Evolutionary conservation across 2,329 filamentous ascomycete species (phyloP).

Genomic region (Polychaeton citri): DNA sequence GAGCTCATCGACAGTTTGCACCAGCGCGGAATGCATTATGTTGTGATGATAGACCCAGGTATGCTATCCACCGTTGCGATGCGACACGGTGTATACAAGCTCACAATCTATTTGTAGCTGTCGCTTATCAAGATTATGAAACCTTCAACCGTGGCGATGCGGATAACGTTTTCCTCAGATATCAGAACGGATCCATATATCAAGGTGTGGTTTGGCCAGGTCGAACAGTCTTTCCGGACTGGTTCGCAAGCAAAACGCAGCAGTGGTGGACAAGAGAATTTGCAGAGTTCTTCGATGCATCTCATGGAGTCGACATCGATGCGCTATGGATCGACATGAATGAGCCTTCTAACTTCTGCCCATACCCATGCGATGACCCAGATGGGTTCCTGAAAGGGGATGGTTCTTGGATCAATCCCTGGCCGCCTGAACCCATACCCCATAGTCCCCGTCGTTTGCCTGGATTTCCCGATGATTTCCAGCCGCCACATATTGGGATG

Average conservation of each 20-base stretch:
- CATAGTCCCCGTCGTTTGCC: constrained; percentile 50
- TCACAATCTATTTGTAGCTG: no score
- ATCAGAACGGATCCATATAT: constrained; percentile 41
- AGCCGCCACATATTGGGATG: constrained; percentile 34
- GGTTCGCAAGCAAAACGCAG: constrained; percentile 54
- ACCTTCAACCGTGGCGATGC: constrained; percentile 51
- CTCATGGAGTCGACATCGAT: constrained; percentile 59
- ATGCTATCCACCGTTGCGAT: no score
- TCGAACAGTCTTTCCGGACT: constrained; percentile 40
- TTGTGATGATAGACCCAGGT: no score
- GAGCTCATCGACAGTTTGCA: constrained; percentile 47
- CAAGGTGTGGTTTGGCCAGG: constrained; percentile 67
- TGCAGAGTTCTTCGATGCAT: constrained; percentile 46
- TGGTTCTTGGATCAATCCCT: no score
- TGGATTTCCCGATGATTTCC: constrained; percentile 55
- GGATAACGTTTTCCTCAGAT: constrained; percentile 40
- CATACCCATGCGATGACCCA: constrained; percentile 26
- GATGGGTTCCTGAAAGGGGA: constrained; percentile 28
- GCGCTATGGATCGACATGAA: constrained; percentile 43
- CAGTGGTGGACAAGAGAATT: constrained; percentile 61
- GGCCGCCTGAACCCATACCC: constrained; percentile 50
- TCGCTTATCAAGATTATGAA: constrained; percentile 32
- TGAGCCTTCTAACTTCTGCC: constrained; percentile 44
- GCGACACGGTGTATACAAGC: no score
- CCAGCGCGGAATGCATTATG: constrained; percentile 19